phyloP scores from a whole-genome alignment of 495 filamentous ascomycete species.

The Neurospora pannonica region DNA sequence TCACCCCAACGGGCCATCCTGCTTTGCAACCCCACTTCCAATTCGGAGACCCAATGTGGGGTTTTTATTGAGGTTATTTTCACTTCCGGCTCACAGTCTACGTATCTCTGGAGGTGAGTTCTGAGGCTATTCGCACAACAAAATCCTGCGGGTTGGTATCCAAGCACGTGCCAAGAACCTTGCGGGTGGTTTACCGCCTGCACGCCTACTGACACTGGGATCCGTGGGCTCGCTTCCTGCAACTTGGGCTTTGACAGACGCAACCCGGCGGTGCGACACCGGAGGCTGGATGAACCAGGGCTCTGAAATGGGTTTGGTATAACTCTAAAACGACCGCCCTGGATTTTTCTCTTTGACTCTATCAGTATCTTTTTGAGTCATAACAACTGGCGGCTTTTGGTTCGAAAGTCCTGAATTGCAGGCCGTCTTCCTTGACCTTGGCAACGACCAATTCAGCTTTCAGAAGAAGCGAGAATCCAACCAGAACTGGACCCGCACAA shows the following conservation, averaged over 20 bases:
- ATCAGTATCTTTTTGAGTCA: background rate
- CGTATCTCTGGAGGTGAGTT: background rate
- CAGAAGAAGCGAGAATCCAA: background rate
- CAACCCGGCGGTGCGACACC: background rate
- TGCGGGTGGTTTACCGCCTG: background rate
- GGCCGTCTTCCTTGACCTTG: background rate
- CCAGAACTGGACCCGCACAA: background rate
- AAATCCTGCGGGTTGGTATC: background rate
- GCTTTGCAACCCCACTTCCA: background rate
- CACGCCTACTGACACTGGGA: background rate
- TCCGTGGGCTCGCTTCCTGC: background rate
- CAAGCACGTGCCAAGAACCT: no score
- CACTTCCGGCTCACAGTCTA: background rate
- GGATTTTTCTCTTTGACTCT: background rate
- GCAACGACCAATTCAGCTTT: background rate
- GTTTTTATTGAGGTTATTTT: background rate
- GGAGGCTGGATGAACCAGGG: background rate
- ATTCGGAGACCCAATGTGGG: background rate
- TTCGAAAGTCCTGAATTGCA: background rate
- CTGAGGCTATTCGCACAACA: background rate
- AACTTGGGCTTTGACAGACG: background rate
- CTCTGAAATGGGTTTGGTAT: background rate
- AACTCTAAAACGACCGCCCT: background rate
- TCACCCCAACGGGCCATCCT: background rate
- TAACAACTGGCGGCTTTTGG: background rate